A percentile compares a stretch with the other conserved stretches of the same genome.
These are phyloP conservation scores for Onygenales sp. DNA, from an alignment of 2,329 filamentous ascomycete genomes.

Conservation along the genomic window DNA sequence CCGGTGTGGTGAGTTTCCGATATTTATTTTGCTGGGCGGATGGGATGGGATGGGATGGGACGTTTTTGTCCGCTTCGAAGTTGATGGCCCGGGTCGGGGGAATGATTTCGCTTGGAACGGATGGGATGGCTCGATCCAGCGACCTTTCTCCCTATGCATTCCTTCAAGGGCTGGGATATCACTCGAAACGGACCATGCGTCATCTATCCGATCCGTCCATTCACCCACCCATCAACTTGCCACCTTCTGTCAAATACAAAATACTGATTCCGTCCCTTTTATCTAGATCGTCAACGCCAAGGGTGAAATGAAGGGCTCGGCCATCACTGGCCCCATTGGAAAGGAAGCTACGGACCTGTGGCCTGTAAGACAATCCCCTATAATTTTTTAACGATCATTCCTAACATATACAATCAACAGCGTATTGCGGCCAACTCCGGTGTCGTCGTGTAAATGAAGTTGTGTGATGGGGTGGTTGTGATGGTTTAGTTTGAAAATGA, in stretches of 20 bases:
- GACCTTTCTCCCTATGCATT: too few species aligned
- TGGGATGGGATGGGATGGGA: not conserved
- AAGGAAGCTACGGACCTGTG: slow-evolving; percentile 99
- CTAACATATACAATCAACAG: slow-evolving; percentile 32
- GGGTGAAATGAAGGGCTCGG: slow-evolving; percentile 99
- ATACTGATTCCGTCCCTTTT: not conserved
- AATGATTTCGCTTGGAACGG: too few species aligned
- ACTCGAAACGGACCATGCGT: too few species aligned
- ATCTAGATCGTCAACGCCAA: slow-evolving; percentile 97
- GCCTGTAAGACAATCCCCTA: slow-evolving; percentile 57
- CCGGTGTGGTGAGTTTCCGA: slow-evolving; percentile 73
- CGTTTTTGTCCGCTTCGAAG: not conserved
- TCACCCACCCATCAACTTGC: not conserved
- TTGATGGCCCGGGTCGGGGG: too few species aligned
- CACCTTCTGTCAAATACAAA: not conserved
- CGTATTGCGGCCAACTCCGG: slow-evolving; percentile 99
- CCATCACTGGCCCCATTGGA: slow-evolving; percentile 97
- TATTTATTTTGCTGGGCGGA: not conserved
- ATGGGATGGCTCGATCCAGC: too few species aligned
- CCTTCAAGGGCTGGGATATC: too few species aligned
- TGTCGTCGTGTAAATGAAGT: slow-evolving; percentile 94
- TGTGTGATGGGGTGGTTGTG: not conserved
- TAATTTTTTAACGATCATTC: slow-evolving; percentile 22
- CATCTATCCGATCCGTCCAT: too few species aligned
- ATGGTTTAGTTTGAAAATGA: slow-evolving; percentile 7